A percentile compares a stretch with the other conserved stretches of the same genome.
Conservation (phyloP, 495 filamentous ascomycete species). For the Penicillium daleae region DNA sequence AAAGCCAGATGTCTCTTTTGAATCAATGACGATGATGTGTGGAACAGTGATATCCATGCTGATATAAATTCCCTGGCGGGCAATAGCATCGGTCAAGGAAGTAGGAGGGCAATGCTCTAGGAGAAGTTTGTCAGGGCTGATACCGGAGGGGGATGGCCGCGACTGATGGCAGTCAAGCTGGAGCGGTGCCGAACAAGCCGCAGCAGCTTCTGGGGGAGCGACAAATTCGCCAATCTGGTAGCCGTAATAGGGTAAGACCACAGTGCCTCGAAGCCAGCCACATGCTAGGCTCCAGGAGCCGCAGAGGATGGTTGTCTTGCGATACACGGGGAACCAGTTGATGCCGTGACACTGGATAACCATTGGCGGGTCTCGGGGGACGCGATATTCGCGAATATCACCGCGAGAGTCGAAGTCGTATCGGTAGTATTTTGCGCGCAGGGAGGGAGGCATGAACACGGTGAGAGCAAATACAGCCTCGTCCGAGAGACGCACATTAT, state of each 20-base stretch:
- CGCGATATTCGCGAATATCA: neutral
- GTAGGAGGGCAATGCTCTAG: neutral
- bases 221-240: neutral
- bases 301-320: neutral
- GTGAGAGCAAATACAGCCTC: neutral
- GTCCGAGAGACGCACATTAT: neutral
- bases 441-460: neutral
- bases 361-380: neutral
- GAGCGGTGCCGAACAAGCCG: neutral
- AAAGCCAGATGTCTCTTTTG: neutral
- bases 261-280: neutral
- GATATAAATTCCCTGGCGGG: neutral
- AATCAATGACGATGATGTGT: neutral
- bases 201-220: neutral
- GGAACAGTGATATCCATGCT: neutral
- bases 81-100: neutral
- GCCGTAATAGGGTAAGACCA: neutral
- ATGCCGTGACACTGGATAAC: conserved; percentile 2
- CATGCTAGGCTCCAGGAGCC: neutral
- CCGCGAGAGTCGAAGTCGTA: neutral
- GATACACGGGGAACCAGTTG: neutral
- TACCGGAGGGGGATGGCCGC: neutral
- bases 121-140: neutral
- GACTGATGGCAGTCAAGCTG: neutral
- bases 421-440: neutral